These are phyloP conservation scores for Cotoneaster glaucophyllus DNA, from an alignment of 306 rosid species.

Conservation along the genomic window DNA sequence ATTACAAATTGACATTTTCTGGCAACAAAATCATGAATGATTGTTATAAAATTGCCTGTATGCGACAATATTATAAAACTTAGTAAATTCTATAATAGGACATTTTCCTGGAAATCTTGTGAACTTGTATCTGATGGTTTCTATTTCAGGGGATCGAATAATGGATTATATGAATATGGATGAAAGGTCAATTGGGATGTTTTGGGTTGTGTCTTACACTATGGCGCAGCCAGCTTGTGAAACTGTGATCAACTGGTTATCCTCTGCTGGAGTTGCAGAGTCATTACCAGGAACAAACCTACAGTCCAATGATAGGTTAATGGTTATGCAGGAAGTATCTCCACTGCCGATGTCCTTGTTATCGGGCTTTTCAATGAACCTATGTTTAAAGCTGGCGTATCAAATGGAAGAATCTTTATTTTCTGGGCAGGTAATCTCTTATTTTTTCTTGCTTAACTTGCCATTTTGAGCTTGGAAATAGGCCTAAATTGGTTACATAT, in stretches of 20 bases:
- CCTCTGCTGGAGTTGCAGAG: constrained; percentile 67
- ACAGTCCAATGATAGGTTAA: constrained; percentile 60
- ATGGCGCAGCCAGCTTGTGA: constrained; percentile 98
- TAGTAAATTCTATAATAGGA: not conserved
- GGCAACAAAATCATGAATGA: constrained; percentile 11
- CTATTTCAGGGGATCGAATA: constrained; percentile 71
- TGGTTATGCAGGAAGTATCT: constrained; percentile 83
- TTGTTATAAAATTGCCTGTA: constrained; percentile 9
- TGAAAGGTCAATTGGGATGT: constrained; percentile 97
- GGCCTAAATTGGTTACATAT: not conserved
- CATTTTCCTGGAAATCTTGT: not conserved
- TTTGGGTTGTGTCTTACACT: constrained; percentile 99
- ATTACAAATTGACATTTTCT: constrained; percentile 5
- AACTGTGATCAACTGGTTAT: constrained; percentile 81
- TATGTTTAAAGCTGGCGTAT: constrained; percentile 71
- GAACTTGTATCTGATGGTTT: not conserved
- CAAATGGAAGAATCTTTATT: constrained; percentile 92
- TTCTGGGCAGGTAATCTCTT: constrained; percentile 59
- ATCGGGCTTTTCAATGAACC: constrained; percentile 90
- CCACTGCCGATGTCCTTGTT: constrained; percentile 93
- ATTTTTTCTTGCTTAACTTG: not conserved
- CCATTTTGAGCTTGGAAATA: not conserved
- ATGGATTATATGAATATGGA: constrained; percentile 98
- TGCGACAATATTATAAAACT: not conserved
- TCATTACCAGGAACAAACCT: constrained; percentile 52